phyloP scores from a whole-genome alignment of 345 rosid genomes.

The Gossypioides kirkii region DNA sequence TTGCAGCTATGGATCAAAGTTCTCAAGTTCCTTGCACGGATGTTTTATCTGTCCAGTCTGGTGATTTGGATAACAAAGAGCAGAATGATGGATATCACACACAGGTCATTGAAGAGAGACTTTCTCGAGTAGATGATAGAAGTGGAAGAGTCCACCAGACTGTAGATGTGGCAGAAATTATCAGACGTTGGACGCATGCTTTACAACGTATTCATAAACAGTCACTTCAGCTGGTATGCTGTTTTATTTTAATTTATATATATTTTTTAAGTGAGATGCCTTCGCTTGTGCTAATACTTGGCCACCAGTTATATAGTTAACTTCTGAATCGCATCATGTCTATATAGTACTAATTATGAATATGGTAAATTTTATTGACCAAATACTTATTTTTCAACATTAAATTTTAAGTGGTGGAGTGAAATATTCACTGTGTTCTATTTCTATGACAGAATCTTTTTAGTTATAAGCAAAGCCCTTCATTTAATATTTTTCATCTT shows the following conservation, averaged over 20 bases:
- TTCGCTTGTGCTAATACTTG: not conserved
- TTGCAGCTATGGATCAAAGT: slow-evolving; percentile 98
- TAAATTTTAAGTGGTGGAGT: not conserved
- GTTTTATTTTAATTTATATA: slow-evolving; percentile 5
- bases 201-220: slow-evolving; percentile 97
- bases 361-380: not conserved
- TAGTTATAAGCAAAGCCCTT: not conserved
- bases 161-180: slow-evolving; percentile 94
- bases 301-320: not conserved
- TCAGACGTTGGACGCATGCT: slow-evolving; percentile 99
- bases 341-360: slow-evolving; percentile 6
- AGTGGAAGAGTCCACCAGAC: slow-evolving; percentile 80
- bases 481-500: not conserved
- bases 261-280: slow-evolving; percentile 7
- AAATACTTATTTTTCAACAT: not conserved
- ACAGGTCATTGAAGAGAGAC: slow-evolving; percentile 56
- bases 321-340: not conserved
- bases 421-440: not conserved
- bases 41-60: slow-evolving; percentile 47
- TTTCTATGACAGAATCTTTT: not conserved
- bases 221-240: slow-evolving; percentile 85
- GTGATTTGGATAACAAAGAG: slow-evolving; percentile 66
- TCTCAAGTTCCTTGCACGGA: slow-evolving; percentile 78
- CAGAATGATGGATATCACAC: slow-evolving; percentile 47
- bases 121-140: slow-evolving; percentile 76